Base-by-base conservation (phyloP, 208 protist genomes). In the Herpetomonas samuelpessoai region DNA sequence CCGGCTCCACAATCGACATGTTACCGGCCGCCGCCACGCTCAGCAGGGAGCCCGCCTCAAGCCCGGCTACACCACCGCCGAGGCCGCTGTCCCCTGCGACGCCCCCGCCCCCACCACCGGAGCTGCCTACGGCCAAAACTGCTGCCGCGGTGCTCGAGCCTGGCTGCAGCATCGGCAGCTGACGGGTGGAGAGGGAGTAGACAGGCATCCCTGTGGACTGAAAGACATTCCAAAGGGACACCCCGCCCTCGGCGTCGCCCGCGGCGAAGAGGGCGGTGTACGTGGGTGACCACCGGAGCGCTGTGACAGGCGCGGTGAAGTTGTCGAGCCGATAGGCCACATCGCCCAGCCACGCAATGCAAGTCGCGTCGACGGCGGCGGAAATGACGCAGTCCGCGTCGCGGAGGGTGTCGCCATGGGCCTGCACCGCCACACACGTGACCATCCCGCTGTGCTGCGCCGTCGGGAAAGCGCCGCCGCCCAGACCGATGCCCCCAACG, bases 251-350 rank as follows among this genome's bases (percentile, higher is more conserved):
- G 21, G 65, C 69, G 56, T 88, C 82, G 2, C 81, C 86, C 19
- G 81, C 83, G 19, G 81, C 83, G 57, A 93, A 83, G 6, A 93
- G 52, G 30, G 65, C 41, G 10, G 78, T 53, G 60, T 79, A 61
- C 48, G 79, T 81, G 35, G 86, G 86, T 4, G 81, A 91, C 83
- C 82, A 93, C 46, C 65, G 68, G 35, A 88, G 51, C 29, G 68
- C 75, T 19, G 70, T 83, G n/a, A 85, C 78, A 25, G 72, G 55
- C 1, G 80, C 38, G 24, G 64, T 48, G 63, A 85, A 86, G 54
- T 73, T 79, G n/a, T 84, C 77, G 38, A 92, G 70, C 0, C 62
- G 54, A 28, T 74, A 54, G n/a, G 48, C 55, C 12, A 54, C 57
- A 46, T 65, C 57, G 28, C 68, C 74, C 21, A 85, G 56, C 74